These are phyloP conservation scores for Cyberlindnera maclurae DNA, from an alignment of 805 yeast genomes.

Conservation along the genomic window DNA sequence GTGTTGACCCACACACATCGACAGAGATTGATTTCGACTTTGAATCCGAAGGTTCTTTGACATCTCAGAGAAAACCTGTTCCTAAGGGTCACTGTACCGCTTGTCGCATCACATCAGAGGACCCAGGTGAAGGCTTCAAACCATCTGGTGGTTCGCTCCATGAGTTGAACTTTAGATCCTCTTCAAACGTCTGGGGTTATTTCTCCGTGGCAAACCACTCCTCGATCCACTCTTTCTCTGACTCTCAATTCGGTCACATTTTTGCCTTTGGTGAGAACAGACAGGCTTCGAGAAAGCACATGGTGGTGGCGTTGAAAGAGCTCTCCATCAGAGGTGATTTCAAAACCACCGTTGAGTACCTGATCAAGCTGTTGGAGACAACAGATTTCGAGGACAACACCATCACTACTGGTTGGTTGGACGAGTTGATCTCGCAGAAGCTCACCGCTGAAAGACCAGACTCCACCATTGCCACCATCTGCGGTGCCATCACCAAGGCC, in stretches of 20 bases:
- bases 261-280: slow-evolving; percentile 99
- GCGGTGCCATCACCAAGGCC: slow-evolving; percentile 98
- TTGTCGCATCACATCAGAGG: slow-evolving; percentile 98
- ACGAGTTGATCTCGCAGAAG: slow-evolving; percentile 87
- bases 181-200: slow-evolving; percentile 99
- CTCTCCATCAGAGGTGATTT: slow-evolving; percentile 96
- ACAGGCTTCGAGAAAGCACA: slow-evolving; percentile 95
- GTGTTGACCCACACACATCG: slow-evolving; percentile 91
- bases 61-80: slow-evolving; percentile 82
- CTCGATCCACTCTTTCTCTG: slow-evolving; percentile 95
- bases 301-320: slow-evolving; percentile 98
- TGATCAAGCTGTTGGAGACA: slow-evolving; percentile 90
- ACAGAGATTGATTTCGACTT: slow-evolving; percentile 90
- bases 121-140: slow-evolving; percentile 98
- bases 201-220: slow-evolving; percentile 96
- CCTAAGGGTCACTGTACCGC: slow-evolving; percentile 99
- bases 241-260: slow-evolving; percentile 98
- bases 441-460: slow-evolving; percentile 98
- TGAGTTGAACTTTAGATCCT: slow-evolving; percentile 93
- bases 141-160: slow-evolving; percentile 97
- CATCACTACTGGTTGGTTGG: slow-evolving; percentile 98
- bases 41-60: slow-evolving; percentile 58
- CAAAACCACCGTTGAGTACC: slow-evolving; percentile 95
- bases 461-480: slow-evolving; percentile 78
- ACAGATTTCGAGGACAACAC: slow-evolving; percentile 95